Conservation (phyloP, 2,329 filamentous ascomycete species). For the Phialocephala subalpina region DNA sequence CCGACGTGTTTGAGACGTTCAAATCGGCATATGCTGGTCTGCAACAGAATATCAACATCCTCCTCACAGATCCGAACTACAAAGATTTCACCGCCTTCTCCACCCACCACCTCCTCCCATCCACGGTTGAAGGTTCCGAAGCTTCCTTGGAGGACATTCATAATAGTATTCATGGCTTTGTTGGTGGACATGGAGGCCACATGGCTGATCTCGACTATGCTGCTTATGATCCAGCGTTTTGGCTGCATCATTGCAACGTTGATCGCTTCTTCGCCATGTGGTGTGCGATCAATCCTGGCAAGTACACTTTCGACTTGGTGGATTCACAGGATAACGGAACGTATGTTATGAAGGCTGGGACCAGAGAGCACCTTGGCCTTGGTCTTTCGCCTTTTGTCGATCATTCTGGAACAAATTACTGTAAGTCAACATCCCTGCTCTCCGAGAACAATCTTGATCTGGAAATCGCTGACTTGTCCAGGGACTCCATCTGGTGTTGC, state of each 20-base stretch:
- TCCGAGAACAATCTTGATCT: too few species aligned
- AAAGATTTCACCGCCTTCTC: constrained; percentile 73
- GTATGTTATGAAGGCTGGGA: constrained; percentile 64
- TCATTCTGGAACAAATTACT: constrained; percentile 37
- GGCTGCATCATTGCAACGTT: constrained; percentile 59
- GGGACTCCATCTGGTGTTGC: constrained; percentile 32
- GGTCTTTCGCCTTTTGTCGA: constrained; percentile 73
- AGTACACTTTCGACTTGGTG: constrained; percentile 66
- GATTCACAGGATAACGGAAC: constrained; percentile 59
- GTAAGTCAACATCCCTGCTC: too few species aligned
- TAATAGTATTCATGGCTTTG: constrained; percentile 67
- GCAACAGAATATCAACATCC: constrained; percentile 36
- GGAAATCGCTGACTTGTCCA: too few species aligned
- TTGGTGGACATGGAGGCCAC: constrained; percentile 60
- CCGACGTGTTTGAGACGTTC: constrained; percentile 33
- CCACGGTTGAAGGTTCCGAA: constrained; percentile 24
- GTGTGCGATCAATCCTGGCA: constrained; percentile 75
- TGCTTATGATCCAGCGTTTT: constrained; percentile 75
- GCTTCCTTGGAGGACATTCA: constrained; percentile 64
- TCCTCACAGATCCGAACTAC: constrained; percentile 59
- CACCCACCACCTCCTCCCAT: constrained; percentile 66
- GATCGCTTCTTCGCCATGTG: constrained; percentile 81
- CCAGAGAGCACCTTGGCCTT: constrained; percentile 61
- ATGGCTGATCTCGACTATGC: constrained; percentile 77
- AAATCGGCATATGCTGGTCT: constrained; percentile 33